Conservation (phyloP, 805 yeast genomes). For the Cyberlindnera suaveolens region DNA sequence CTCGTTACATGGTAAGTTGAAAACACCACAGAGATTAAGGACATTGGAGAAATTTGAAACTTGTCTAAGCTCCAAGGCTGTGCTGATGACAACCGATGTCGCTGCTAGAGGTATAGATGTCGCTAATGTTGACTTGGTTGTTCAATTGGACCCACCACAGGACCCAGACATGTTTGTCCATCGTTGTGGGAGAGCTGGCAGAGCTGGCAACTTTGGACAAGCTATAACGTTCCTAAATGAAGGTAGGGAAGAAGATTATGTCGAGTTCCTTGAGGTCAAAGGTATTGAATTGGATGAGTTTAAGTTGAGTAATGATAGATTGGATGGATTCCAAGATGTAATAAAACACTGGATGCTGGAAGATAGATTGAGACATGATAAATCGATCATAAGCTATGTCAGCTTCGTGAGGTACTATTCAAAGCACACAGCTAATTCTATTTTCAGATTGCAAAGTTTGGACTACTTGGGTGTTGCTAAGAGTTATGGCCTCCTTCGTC, state of each 20-base stretch:
- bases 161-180: conserved; percentile 90
- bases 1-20: conserved; percentile 87
- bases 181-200: conserved; percentile 91
- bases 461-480: conserved; percentile 70
- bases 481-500: conserved; percentile 71
- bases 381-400: conserved; percentile 73
- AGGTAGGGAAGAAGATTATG: conserved; percentile 76
- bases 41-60: conserved; percentile 53
- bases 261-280: conserved; percentile 74
- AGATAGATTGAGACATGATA: conserved; percentile 80
- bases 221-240: conserved; percentile 69
- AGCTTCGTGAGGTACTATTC: conserved; percentile 79
- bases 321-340: conserved; percentile 15
- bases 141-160: conserved; percentile 93
- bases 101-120: conserved; percentile 97
- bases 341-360: conserved; percentile 49
- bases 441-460: conserved; percentile 66
- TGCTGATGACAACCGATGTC: conserved; percentile 92
- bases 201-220: conserved; percentile 80
- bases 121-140: conserved; percentile 87
- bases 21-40: conserved; percentile 70
- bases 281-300: conserved; percentile 46
- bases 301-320: conserved; percentile 12
- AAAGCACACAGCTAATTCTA: conserved; percentile 83
- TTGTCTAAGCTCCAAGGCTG: conserved; percentile 36